Conservation (phyloP, 208 protist genomes). For the Eutreptiella sp. region DNA sequence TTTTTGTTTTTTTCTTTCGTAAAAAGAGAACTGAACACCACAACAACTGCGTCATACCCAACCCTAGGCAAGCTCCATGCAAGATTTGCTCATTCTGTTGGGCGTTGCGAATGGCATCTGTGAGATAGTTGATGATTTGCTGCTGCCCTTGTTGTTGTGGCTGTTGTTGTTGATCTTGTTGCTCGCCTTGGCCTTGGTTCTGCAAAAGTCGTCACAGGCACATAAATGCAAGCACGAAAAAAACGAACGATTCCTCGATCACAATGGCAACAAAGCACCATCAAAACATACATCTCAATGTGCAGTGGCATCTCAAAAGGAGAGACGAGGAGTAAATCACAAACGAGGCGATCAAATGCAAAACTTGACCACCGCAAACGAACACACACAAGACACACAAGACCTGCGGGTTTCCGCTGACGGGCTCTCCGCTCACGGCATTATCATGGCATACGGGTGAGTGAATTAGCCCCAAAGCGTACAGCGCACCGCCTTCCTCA, state of each 20-base stretch:
- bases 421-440: constrained; percentile 61
- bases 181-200: too few relatives aligned
- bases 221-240: too few relatives aligned
- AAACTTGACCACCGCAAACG: neutral
- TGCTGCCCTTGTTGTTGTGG: too few relatives aligned
- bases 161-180: too few relatives aligned
- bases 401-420: constrained; percentile 24
- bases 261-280: too few relatives aligned
- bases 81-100: constrained; percentile 73
- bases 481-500: constrained; percentile 92
- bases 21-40: constrained; percentile 31
- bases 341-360: neutral
- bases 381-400: neutral
- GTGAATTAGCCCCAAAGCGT: constrained; percentile 96
- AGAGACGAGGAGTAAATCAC: constrained; percentile 71
- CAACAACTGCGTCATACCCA: constrained; percentile 67
- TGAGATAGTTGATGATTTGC: constrained; percentile 31
- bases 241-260: too few relatives aligned
- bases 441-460: constrained; percentile 72
- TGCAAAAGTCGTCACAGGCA: too few relatives aligned
- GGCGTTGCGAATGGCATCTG: constrained; percentile 29
- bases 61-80: constrained; percentile 95
- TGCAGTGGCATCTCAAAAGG: too few relatives aligned
- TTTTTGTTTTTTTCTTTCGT: neutral
- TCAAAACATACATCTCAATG: too few relatives aligned